Conservation (phyloP, 306 rosid species). For the Rosa chinensis region DNA sequence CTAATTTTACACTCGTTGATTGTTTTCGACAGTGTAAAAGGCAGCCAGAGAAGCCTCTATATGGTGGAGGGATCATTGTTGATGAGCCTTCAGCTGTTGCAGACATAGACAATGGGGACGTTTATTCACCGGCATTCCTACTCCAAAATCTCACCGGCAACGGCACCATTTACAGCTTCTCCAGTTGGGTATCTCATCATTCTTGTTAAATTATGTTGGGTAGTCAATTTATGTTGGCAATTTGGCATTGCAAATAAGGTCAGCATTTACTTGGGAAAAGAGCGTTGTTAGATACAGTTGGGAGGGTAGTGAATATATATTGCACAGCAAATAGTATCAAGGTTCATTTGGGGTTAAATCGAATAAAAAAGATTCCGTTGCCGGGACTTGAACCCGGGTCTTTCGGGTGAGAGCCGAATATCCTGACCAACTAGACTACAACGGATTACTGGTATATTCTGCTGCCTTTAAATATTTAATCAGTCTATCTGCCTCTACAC, state of each 20-base stretch:
- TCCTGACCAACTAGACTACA: constrained; percentile 84
- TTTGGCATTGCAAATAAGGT: background rate
- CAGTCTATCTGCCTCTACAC: no score
- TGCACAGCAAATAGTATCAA: background rate
- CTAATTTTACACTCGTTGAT: background rate
- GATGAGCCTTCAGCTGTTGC: constrained; percentile 1
- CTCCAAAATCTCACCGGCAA: constrained; percentile 51
- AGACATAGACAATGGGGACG: constrained; percentile 1
- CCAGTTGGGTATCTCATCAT: constrained; percentile 45
- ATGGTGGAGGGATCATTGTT: constrained; percentile 63
- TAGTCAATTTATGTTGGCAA: background rate
- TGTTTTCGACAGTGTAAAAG: constrained; percentile 54
- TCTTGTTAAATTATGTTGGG: background rate
- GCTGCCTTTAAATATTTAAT: background rate
- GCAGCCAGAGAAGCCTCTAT: constrained; percentile 62
- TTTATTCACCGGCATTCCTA: constrained; percentile 42
- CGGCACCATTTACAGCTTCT: constrained; percentile 58
- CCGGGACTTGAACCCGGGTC: constrained; percentile 91
- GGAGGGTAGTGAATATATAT: background rate
- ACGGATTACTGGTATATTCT: constrained; percentile 4
- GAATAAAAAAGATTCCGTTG: constrained; percentile 40
- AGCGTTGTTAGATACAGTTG: background rate
- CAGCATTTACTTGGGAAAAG: background rate
- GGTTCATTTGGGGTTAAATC: background rate
- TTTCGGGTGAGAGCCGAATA: constrained; percentile 83